Evolutionary conservation across 306 rosid genomes (phyloP).

Genomic region (Luffa acutangula): DNA sequence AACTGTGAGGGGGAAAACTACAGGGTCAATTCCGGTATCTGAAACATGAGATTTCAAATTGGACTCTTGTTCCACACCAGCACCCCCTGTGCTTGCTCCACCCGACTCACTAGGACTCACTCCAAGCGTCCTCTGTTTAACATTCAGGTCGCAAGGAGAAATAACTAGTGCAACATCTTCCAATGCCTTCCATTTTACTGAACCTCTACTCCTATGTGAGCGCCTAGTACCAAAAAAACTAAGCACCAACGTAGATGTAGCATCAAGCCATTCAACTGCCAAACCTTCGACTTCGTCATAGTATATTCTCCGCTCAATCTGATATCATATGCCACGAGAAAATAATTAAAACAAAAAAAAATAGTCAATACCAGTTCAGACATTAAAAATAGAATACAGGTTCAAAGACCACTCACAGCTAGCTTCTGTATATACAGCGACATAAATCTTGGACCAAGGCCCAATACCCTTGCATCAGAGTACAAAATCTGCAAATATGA

Average conservation of each 20-base stretch:
- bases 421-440: constrained; percentile 70
- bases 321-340: constrained; percentile 5
- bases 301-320: constrained; percentile 80
- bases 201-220: constrained; percentile 32
- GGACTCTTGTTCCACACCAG: constrained; percentile 9
- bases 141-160: constrained; percentile 38
- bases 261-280: constrained; percentile 70
- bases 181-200: constrained; percentile 53
- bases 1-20: constrained; percentile 55
- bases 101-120: constrained; percentile 10
- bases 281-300: constrained; percentile 81
- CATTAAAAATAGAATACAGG: neutral
- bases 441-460: constrained; percentile 91
- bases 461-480: constrained; percentile 81
- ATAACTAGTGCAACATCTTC: constrained; percentile 51
- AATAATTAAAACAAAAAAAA: neutral
- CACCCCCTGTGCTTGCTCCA: constrained; percentile 8
- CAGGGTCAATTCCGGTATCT: constrained; percentile 36
- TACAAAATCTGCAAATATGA: constrained; percentile 44
- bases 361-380: neutral
- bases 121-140: constrained; percentile 15
- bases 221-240: constrained; percentile 36
- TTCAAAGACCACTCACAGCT: constrained; percentile 51
- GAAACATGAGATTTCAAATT: constrained; percentile 7
- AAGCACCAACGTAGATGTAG: constrained; percentile 77